Percentiles rank a stretch among this genome's conserved stretches.
Evolutionary conservation across 176 grass and related monocot species (phyloP).

Genomic region (Oryza australiensis): DNA sequence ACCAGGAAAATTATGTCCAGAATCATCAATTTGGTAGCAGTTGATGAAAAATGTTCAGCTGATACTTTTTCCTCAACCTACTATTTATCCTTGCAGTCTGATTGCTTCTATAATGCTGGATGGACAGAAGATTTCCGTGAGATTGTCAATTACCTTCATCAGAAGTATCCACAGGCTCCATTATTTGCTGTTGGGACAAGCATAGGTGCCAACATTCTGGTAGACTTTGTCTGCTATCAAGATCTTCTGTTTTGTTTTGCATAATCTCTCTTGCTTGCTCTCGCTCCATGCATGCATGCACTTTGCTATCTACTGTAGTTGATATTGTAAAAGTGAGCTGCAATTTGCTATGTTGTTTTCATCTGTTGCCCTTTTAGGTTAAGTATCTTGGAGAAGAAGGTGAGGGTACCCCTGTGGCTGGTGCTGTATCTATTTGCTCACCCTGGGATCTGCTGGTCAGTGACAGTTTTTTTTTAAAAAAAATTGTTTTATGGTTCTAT

Average conservation of each 20-base stretch:
- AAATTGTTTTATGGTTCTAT: neutral
- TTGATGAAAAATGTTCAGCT: neutral
- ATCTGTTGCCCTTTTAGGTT: conserved; percentile 52
- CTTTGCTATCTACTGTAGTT: neutral
- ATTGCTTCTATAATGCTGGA: conserved; percentile 98
- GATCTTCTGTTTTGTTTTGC: neutral
- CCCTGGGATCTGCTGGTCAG: conserved; percentile 96
- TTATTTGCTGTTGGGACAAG: conserved; percentile 90
- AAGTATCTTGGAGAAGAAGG: conserved; percentile 99
- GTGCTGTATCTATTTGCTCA: conserved; percentile 86
- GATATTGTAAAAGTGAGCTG: neutral
- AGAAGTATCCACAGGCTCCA: conserved; percentile 68
- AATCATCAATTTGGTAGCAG: conserved; percentile 2
- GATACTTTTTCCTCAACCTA: conserved; percentile 14
- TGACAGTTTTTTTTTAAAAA: neutral
- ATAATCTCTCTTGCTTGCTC: neutral
- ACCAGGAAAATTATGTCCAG: neutral
- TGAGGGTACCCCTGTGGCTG: conserved; percentile 84
- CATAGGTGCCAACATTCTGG: conserved; percentile 96
- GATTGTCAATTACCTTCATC: conserved; percentile 88
- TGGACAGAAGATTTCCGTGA: conserved; percentile 94
- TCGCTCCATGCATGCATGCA: neutral
- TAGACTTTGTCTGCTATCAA: conserved; percentile 30
- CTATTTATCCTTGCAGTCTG: conserved; percentile 54
- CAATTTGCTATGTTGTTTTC: neutral